A percentile compares a stretch with the other conserved stretches of the same genome.
phyloP scores from a whole-genome alignment of 2,329 filamentous ascomycete genomes.

The Fusarium acutatum region DNA sequence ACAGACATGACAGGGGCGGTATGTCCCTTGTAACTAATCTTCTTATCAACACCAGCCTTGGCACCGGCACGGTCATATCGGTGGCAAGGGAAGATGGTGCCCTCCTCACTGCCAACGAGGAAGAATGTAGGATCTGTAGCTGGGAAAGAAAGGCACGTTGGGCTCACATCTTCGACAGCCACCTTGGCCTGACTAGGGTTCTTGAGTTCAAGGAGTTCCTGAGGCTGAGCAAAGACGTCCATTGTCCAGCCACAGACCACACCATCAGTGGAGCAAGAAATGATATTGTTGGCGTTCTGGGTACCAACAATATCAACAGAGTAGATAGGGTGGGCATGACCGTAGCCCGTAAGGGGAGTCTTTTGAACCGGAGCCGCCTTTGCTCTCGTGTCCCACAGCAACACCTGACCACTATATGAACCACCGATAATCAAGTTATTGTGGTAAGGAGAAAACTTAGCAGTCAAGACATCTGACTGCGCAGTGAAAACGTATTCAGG shows the following conservation, averaged over 20 bases:
- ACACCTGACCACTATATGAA: constrained; percentile 94
- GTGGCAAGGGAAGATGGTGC: constrained; percentile 94
- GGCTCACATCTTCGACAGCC: constrained; percentile 87
- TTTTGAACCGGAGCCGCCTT: constrained; percentile 92
- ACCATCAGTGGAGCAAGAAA: constrained; percentile 95
- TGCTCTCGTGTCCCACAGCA: constrained; percentile 95
- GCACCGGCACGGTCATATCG: constrained; percentile 96
- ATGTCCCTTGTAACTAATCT: constrained; percentile 89
- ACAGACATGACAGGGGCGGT: constrained; percentile 95
- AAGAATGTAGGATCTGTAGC: constrained; percentile 97
- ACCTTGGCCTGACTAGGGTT: constrained; percentile 83
- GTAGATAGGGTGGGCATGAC: constrained; percentile 97
- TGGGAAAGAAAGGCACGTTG: constrained; percentile 94
- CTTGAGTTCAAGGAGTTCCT: constrained; percentile 89
- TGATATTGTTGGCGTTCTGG: constrained; percentile 98
- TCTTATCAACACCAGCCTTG: constrained; percentile 92
- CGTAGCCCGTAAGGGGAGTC: constrained; percentile 92
- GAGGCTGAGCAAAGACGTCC: constrained; percentile 96
- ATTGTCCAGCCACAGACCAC: constrained; percentile 97
- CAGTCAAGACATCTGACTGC: constrained; percentile 92
- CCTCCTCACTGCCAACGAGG: constrained; percentile 95
- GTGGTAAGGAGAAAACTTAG: constrained; percentile 98
- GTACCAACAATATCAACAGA: constrained; percentile 95
- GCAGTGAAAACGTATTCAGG: constrained; percentile 98
- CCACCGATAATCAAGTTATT: constrained; percentile 96